A percentile compares a stretch with the other conserved stretches of the same genome.
phyloP scores from a whole-genome alignment of 495 filamentous ascomycete species.

The Achaetomiella virescens region DNA sequence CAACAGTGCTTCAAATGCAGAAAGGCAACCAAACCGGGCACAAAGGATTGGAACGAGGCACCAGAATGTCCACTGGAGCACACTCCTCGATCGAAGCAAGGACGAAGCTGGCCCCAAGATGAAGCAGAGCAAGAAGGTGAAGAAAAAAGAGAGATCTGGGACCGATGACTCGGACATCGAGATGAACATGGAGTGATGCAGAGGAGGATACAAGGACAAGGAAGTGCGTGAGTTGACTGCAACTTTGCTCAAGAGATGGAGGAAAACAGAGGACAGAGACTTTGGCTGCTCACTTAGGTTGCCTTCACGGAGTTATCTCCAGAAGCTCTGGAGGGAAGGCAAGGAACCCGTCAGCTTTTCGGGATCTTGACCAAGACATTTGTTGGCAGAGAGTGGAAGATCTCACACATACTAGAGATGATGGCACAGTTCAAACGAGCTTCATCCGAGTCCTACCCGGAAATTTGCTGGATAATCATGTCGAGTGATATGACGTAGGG shows the following conservation, averaged over 20 bases:
- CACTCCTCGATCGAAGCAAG: constrained; percentile 34
- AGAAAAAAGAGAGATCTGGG: not conserved
- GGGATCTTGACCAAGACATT: no score
- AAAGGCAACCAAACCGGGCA: constrained; percentile 45
- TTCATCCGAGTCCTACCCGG: no score
- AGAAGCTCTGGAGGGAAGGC: no score
- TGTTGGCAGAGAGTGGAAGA: no score
- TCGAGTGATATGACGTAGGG: no score
- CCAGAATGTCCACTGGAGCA: constrained; percentile 43
- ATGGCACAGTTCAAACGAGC: no score
- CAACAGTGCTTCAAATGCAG: constrained; percentile 72
- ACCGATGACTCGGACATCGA: not conserved
- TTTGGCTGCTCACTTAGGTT: no score
- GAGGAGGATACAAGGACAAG: not conserved
- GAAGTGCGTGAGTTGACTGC: not conserved
- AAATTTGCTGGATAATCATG: no score
- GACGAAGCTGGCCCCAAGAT: constrained; percentile 8
- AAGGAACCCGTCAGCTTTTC: no score
- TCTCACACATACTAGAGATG: no score
- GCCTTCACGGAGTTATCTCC: no score
- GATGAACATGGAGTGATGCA: not conserved
- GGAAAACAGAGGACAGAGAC: no score
- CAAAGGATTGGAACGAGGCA: constrained; percentile 37
- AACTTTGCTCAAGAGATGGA: not conserved
- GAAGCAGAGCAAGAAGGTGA: not conserved